phyloP scores from a whole-genome alignment of 305 asterid genomes.

The Solanum hybrid region DNA sequence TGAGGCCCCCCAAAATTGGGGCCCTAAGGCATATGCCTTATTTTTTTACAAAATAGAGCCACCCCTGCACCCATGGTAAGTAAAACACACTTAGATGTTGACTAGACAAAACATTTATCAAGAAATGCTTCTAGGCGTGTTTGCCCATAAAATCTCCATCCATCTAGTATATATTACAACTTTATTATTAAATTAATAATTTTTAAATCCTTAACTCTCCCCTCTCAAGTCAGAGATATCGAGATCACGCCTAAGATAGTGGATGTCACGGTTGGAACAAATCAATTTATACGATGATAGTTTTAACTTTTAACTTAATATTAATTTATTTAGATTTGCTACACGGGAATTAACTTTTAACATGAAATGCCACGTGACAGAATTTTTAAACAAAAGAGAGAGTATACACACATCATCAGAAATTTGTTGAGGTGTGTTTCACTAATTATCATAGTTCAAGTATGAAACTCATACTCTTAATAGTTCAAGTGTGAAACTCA shows the following conservation, averaged over 20 bases:
- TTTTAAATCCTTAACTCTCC: not conserved
- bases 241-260: not conserved
- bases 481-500: not conserved
- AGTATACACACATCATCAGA: not conserved
- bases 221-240: not conserved
- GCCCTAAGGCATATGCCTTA: not conserved
- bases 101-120: not conserved
- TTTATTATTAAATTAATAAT: too few species aligned
- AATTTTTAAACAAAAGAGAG: not conserved
- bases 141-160: not conserved
- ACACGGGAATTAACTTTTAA: not conserved
- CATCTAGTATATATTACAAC: not conserved
- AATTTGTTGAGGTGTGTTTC: not conserved
- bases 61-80: not conserved
- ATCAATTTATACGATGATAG: too few species aligned
- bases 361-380: not conserved
- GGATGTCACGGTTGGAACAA: not conserved
- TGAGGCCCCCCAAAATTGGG: not conserved
- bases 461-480: not conserved
- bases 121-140: not conserved
- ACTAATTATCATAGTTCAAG: not conserved
- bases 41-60: not conserved
- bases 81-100: not conserved
- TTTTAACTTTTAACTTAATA: too few species aligned
- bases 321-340: not conserved